These are phyloP conservation scores for Amanita pallidorosea DNA, from an alignment of 768 basidiomycete species.

Conservation along the genomic window DNA sequence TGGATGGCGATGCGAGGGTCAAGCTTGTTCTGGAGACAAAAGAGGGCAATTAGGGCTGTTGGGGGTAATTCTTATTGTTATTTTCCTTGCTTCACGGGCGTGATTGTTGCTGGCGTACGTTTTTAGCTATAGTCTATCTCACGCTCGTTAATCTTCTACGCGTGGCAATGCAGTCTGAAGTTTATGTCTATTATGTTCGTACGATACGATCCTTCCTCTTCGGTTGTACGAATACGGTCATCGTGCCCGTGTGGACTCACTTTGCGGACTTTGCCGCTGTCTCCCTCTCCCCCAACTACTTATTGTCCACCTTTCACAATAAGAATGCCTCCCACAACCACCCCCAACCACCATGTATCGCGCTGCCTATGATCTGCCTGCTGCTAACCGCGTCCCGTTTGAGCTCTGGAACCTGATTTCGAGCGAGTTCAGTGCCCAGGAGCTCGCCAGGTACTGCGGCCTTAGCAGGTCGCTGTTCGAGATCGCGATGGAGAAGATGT, in stretches of 20 bases:
- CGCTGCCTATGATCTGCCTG: not conserved
- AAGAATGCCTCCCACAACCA: not conserved
- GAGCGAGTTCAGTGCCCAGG: not conserved
- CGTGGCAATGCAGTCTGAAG: not conserved
- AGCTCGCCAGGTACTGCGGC: slow-evolving; percentile 3
- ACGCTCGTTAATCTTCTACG: not conserved
- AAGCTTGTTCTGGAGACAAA: not conserved
- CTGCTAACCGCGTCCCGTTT: not conserved
- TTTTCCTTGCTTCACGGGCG: not conserved
- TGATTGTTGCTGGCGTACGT: not conserved
- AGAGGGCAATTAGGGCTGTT: not conserved
- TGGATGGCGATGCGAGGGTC: not conserved
- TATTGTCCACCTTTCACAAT: not conserved
- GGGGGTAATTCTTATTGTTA: not conserved
- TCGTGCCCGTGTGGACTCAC: not conserved
- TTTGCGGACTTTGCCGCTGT: not conserved
- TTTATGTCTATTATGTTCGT: not conserved
- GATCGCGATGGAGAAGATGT: slow-evolving; percentile 3
- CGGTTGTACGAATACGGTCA: not conserved
- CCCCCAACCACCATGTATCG: not conserved
- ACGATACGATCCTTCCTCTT: not conserved
- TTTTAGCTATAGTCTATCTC: not conserved
- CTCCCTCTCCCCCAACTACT: not conserved
- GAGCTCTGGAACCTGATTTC: slow-evolving; percentile 3
- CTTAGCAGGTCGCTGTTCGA: not conserved